Conservation (phyloP, 441 rosid genomes). For the Croton setiger region DNA sequence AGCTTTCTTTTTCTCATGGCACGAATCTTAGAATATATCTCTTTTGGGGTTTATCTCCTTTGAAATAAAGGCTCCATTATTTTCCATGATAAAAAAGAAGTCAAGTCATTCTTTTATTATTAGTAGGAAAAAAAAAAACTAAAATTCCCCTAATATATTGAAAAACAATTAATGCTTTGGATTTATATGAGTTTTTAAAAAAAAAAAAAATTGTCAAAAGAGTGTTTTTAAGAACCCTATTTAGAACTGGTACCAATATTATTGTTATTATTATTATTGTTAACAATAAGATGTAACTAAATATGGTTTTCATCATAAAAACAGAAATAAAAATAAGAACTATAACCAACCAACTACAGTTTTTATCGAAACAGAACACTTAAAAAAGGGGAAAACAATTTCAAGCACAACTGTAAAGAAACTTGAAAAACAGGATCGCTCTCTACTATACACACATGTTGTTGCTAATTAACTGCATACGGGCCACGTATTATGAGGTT, state of each 20-base stretch:
- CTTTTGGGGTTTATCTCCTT: conserved; percentile 1
- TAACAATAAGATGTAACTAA: not conserved
- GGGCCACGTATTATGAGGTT: not conserved
- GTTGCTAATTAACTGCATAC: not conserved
- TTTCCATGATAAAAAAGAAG: conserved; percentile 1
- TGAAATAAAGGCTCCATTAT: conserved; percentile 1
- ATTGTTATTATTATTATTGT: no score
- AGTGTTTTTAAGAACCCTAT: not conserved
- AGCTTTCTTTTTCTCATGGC: not conserved
- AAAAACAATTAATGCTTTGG: no score
- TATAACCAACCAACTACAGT: not conserved
- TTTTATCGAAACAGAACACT: not conserved
- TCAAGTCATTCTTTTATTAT: not conserved
- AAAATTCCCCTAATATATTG: not conserved
- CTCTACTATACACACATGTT: no score
- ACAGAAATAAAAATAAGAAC: not conserved
- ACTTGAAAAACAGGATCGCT: no score
- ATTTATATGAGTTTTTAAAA: no score
- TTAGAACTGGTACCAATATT: not conserved
- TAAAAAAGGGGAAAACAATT: no score
- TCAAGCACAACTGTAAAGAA: no score
- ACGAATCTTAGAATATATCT: conserved; percentile 10
- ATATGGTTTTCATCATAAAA: not conserved
- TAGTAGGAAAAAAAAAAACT: not conserved
- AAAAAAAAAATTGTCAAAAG: no score